Percentiles rank a stretch among this genome's conserved stretches.
phyloP scores from a whole-genome alignment of 441 rosid species.

The Gossypium armourianum region DNA sequence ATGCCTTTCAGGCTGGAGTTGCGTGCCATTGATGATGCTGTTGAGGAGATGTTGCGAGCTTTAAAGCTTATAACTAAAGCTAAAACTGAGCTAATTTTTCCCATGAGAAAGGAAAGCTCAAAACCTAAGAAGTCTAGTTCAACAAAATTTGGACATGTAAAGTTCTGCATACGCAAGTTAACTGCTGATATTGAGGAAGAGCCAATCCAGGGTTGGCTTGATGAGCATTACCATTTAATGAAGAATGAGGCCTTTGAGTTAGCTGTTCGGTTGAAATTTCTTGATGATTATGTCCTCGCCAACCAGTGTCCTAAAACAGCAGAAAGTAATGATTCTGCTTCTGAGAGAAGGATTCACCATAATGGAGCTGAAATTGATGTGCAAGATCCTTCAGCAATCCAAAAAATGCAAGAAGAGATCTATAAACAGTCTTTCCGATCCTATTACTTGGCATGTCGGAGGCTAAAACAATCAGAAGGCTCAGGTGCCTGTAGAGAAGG shows the following conservation, averaged over 20 bases:
- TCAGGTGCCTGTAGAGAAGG: constrained; percentile 80
- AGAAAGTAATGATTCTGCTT: constrained; percentile 44
- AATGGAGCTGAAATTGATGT: constrained; percentile 59
- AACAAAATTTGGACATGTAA: constrained; percentile 59
- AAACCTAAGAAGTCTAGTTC: constrained; percentile 65
- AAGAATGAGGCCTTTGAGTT: constrained; percentile 80
- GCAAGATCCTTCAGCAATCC: constrained; percentile 46
- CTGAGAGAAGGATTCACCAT: constrained; percentile 39
- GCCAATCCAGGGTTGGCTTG: constrained; percentile 99
- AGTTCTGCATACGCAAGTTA: constrained; percentile 62
- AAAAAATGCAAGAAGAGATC: constrained; percentile 62
- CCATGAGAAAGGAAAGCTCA: constrained; percentile 52
- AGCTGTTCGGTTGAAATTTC: constrained; percentile 82
- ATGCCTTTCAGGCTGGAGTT: constrained; percentile 85
- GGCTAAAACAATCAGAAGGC: constrained; percentile 56
- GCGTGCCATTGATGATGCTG: constrained; percentile 94
- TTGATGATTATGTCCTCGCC: constrained; percentile 51
- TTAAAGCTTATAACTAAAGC: constrained; percentile 71
- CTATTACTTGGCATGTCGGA: constrained; percentile 83
- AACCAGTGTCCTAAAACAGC: constrained; percentile 36
- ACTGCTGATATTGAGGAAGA: constrained; percentile 96
- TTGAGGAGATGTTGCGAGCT: constrained; percentile 90
- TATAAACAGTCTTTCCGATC: constrained; percentile 62
- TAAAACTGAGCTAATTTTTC: constrained; percentile 45
- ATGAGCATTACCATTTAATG: constrained; percentile 77